Conservation (phyloP, 805 yeast species). For the Wickerhamomyces subpelliculosus region DNA sequence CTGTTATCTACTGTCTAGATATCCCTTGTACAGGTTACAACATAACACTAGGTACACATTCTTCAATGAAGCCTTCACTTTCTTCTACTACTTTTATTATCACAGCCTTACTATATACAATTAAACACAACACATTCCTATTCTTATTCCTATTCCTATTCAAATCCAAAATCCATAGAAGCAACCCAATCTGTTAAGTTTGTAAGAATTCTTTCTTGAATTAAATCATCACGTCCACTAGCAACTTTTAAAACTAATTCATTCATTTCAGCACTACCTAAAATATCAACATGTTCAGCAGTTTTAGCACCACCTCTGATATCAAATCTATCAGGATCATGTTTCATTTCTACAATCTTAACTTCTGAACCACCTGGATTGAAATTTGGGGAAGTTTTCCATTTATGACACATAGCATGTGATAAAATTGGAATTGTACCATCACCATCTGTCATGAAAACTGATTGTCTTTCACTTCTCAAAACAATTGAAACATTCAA, state of each 20-base stretch:
- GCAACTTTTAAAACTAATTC: slow-evolving; percentile 80
- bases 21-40: too few species aligned
- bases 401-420: slow-evolving; percentile 86
- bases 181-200: slow-evolving; percentile 54
- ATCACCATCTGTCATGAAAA: slow-evolving; percentile 85
- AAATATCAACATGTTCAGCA: slow-evolving; percentile 95
- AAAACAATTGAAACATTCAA: slow-evolving; percentile 69
- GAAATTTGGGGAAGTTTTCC: slow-evolving; percentile 66
- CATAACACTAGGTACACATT: too few species aligned
- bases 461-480: slow-evolving; percentile 54
- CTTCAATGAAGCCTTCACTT: too few species aligned
- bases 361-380: slow-evolving; percentile 77
- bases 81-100: too few species aligned
- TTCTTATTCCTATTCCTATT: background rate
- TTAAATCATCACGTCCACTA: slow-evolving; percentile 66
- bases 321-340: slow-evolving; percentile 90
- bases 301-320: slow-evolving; percentile 96
- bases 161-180: slow-evolving; percentile 16
- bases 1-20: too few species aligned
- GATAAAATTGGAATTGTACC: slow-evolving; percentile 89
- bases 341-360: slow-evolving; percentile 82
- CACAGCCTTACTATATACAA: too few species aligned
- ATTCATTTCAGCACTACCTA: slow-evolving; percentile 89
- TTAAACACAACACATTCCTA: too few species aligned
- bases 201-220: slow-evolving; percentile 54